These are phyloP conservation scores for Marasmius fiardii DNA, from an alignment of 1,284 basidiomycete genomes.

Conservation along the genomic window DNA sequence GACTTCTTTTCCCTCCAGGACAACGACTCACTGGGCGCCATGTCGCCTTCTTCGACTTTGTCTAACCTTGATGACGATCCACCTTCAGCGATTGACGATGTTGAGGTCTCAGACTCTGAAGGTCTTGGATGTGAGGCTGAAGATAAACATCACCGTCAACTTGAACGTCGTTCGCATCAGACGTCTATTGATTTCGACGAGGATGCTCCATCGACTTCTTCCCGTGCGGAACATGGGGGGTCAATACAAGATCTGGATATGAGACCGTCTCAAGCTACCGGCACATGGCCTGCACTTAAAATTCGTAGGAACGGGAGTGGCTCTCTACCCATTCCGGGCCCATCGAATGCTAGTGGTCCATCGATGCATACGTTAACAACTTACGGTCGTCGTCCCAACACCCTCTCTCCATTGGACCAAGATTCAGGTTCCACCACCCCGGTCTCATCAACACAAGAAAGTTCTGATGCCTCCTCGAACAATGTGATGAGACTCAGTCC, in stretches of 20 bases:
- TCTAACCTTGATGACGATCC: neutral
- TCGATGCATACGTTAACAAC: neutral
- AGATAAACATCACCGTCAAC: neutral
- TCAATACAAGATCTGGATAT: slow-evolving; percentile 2
- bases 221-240: neutral
- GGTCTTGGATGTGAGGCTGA: neutral
- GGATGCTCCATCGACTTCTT: neutral
- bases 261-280: slow-evolving; percentile 9
- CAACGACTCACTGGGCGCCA: neutral
- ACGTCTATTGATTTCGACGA: neutral
- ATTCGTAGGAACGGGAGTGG: slow-evolving; percentile 5
- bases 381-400: slow-evolving; percentile 1
- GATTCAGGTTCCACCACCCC: neutral
- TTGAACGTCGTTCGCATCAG: neutral
- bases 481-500: slow-evolving; percentile 27
- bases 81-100: neutral
- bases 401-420: neutral
- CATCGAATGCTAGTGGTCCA: neutral
- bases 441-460: slow-evolving; percentile 5
- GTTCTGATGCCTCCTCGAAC: slow-evolving; percentile 14
- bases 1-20: neutral
- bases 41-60: neutral
- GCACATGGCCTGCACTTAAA: slow-evolving; percentile 10
- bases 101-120: neutral
- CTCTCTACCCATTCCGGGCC: neutral